Evolutionary conservation across 2,329 filamentous ascomycete genomes (phyloP).

Genomic region (Tetracladium maxilliforme): DNA sequence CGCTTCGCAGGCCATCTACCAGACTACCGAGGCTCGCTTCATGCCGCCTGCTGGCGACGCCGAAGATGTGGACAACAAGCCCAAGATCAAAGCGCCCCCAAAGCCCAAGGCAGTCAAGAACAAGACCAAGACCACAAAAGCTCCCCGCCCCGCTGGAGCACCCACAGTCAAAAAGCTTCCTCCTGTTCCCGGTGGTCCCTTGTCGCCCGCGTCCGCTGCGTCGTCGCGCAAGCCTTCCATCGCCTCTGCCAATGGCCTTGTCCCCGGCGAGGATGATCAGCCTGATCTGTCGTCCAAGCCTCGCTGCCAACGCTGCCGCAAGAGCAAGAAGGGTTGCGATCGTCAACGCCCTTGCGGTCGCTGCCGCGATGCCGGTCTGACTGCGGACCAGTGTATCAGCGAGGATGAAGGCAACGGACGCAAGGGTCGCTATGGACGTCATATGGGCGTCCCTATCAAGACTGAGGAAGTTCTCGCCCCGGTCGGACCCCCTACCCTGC

Average conservation of each 20-base stretch:
- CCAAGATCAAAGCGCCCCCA: conserved; percentile 18
- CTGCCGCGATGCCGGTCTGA: conserved; percentile 91
- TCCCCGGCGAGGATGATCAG: conserved; percentile 52
- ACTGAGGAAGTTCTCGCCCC: conserved; percentile 32
- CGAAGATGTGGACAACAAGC: conserved; percentile 24
- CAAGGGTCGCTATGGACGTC: conserved; percentile 76
- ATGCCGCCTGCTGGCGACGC: conserved; percentile 10
- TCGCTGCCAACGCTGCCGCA: conserved; percentile 93
- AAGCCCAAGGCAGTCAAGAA: conserved; percentile 31
- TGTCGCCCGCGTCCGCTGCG: conserved; percentile 53
- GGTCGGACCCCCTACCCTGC: conserved; percentile 9
- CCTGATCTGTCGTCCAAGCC: conserved; percentile 92
- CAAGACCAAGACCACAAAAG: conserved; percentile 31
- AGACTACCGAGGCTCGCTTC: conserved; percentile 12
- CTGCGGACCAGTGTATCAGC: conserved; percentile 85
- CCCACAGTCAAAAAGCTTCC: conserved; percentile 22
- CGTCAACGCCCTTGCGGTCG: conserved; percentile 87
- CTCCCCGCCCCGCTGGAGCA: conserved; percentile 13
- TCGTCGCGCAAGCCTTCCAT: conserved; percentile 64
- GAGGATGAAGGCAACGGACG: conserved; percentile 96
- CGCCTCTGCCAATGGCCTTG: conserved; percentile 49
- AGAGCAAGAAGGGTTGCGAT: conserved; percentile 99
- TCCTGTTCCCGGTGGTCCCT: conserved; percentile 22
- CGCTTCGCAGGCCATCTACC: conserved; percentile 1
- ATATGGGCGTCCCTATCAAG: conserved; percentile 53